Percentiles rank a stretch among this genome's conserved stretches.
phyloP scores from a whole-genome alignment of 2,329 filamentous ascomycete genomes.

The Arthrobotrys entomopaga region DNA sequence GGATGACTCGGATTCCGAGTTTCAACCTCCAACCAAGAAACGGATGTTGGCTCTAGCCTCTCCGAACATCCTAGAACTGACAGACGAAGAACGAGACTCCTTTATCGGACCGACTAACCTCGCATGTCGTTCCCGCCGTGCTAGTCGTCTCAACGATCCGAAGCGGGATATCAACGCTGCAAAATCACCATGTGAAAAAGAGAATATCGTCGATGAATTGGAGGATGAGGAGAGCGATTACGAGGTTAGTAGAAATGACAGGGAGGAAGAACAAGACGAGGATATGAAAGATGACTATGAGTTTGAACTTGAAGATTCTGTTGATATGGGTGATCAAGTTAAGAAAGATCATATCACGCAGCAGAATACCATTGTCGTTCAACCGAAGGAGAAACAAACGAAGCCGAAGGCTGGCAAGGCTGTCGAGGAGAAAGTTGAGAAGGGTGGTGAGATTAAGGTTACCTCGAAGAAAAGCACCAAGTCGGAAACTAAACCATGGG shows the following conservation, averaged over 20 bases:
- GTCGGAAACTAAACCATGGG: too few species aligned
- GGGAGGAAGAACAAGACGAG: not conserved
- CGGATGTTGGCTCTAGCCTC: not conserved
- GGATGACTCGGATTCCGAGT: constrained; percentile 6
- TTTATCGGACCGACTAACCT: constrained; percentile 9
- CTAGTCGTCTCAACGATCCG: constrained; percentile 10
- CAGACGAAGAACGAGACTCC: constrained; percentile 5
- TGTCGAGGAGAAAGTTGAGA: too few species aligned
- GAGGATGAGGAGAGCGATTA: not conserved
- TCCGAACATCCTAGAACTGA: not conserved
- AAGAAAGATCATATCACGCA: too few species aligned
- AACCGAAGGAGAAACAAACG: too few species aligned
- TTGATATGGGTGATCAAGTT: too few species aligned
- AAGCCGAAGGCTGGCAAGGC: too few species aligned
- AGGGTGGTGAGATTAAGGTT: too few species aligned
- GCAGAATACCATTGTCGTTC: too few species aligned
- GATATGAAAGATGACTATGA: not conserved
- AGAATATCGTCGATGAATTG: not conserved
- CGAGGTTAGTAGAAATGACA: not conserved
- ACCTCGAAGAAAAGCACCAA: too few species aligned
- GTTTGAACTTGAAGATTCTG: not conserved
- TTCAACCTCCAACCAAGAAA: constrained; percentile 6
- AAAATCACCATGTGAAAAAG: not conserved
- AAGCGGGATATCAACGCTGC: not conserved
- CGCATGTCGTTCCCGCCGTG: constrained; percentile 12